Conservation (phyloP, 1,284 basidiomycete genomes). For the Spongiforma sp. region DNA sequence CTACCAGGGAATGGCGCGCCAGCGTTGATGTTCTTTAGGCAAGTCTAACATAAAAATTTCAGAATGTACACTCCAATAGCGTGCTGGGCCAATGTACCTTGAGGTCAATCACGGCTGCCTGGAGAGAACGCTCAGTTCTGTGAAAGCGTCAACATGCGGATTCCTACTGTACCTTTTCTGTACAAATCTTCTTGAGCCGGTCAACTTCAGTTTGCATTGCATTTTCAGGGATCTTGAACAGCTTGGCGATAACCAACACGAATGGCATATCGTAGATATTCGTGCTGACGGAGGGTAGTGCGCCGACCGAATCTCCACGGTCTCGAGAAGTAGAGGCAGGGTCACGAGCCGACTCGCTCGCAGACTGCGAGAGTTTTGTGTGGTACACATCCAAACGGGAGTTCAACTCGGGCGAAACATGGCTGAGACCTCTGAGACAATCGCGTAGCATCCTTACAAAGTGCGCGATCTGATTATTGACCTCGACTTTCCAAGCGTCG, state of each 20-base stretch:
- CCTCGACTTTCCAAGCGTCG: constrained; percentile 89
- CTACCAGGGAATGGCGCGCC: constrained; percentile 85
- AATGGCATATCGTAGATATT: constrained; percentile 77
- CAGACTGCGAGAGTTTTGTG: constrained; percentile 70
- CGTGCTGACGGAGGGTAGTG: constrained; percentile 47
- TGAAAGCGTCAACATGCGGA: background rate
- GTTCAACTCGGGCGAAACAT: constrained; percentile 84
- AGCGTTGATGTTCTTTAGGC: constrained; percentile 90
- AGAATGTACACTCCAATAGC: background rate
- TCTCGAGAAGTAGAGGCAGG: constrained; percentile 61
- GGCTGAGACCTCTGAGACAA: constrained; percentile 71
- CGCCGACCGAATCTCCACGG: constrained; percentile 53
- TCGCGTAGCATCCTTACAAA: constrained; percentile 90
- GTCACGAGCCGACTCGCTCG: constrained; percentile 73
- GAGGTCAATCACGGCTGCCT: constrained; percentile 85
- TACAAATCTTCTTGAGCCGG: constrained; percentile 69
- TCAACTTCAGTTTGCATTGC: constrained; percentile 81
- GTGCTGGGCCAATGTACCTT: constrained; percentile 56
- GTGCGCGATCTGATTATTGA: constrained; percentile 88
- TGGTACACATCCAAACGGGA: constrained; percentile 84
- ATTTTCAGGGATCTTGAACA: constrained; percentile 78
- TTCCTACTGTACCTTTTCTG: constrained; percentile 67
- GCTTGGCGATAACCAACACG: constrained; percentile 68
- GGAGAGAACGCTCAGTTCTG: constrained; percentile 24
- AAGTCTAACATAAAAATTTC: constrained; percentile 53